Conservation (phyloP, 164 flowering plant species). For the Stephania japonica region DNA sequence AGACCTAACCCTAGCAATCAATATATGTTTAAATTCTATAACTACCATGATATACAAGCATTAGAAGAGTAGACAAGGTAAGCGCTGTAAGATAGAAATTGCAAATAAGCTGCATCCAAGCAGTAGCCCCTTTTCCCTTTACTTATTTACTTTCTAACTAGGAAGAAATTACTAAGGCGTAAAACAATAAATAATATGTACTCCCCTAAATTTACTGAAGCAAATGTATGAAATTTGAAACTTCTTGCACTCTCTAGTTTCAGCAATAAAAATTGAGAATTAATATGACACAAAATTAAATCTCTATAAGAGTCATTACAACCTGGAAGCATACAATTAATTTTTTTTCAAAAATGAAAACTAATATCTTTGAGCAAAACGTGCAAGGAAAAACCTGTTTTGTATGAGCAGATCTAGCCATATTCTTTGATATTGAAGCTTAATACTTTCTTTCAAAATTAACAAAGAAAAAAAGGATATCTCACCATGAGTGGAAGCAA, state of each 20-base stretch:
- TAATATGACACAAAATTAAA: neutral
- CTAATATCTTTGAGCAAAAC: neutral
- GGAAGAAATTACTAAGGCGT: no score
- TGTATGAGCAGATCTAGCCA: neutral
- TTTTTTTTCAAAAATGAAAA: neutral
- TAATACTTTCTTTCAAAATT: neutral
- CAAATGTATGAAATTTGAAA: no score
- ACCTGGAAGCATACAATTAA: neutral
- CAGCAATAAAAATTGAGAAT: neutral
- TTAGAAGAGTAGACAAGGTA: neutral
- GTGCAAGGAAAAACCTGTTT: neutral
- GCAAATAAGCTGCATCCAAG: neutral
- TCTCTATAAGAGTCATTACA: neutral
- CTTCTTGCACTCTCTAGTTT: neutral
- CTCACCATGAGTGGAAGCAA: constrained; percentile 96
- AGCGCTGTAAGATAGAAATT: neutral
- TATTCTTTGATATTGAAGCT: neutral
- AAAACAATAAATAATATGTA: no score
- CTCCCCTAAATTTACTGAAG: neutral
- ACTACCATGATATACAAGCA: no score
- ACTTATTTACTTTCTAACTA: no score
- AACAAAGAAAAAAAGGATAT: neutral
- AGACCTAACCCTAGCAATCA: neutral
- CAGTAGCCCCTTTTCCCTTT: no score
- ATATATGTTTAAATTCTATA: no score